These are phyloP conservation scores for Rhizomucor pusillus DNA, from an alignment of 371 early-diverging fungal genomes.

Conservation along the genomic window DNA sequence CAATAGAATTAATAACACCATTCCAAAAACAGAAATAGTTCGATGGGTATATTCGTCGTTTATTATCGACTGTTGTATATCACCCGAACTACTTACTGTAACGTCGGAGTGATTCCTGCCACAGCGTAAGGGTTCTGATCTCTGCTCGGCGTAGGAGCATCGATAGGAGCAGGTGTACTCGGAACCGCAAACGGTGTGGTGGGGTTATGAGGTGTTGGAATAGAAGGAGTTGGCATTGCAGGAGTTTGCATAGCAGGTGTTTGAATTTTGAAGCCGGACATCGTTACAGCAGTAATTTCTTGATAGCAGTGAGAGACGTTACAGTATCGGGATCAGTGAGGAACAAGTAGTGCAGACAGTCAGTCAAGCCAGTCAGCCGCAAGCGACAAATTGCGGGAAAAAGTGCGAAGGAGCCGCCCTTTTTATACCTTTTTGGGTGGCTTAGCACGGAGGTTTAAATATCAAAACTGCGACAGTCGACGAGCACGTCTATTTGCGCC, in stretches of 20 bases:
- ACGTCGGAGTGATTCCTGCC: slow-evolving; percentile 77
- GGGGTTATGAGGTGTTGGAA: slow-evolving; percentile 44
- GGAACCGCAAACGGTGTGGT: slow-evolving; percentile 45
- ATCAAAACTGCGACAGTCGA: too few species aligned
- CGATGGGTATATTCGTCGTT: not conserved
- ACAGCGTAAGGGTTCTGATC: slow-evolving; percentile 56
- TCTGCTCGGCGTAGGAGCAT: slow-evolving; percentile 54
- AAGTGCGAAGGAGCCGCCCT: too few species aligned
- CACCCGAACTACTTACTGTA: slow-evolving; percentile 70
- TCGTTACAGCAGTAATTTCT: slow-evolving; percentile 8
- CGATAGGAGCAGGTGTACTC: slow-evolving; percentile 49
- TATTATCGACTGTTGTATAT: slow-evolving; percentile 2
- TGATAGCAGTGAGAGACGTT: slow-evolving; percentile 10
- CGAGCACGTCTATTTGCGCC: too few species aligned
- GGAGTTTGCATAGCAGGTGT: slow-evolving; percentile 47
- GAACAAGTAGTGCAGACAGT: too few species aligned
- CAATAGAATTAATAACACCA: slow-evolving; percentile 13
- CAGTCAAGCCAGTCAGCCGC: too few species aligned
- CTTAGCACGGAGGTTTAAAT: too few species aligned
- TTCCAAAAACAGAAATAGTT: slow-evolving; percentile 5
- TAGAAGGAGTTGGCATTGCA: slow-evolving; percentile 50
- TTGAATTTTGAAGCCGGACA: slow-evolving; percentile 53
- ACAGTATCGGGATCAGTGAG: too few species aligned
- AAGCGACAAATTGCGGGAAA: too few species aligned
- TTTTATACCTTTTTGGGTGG: too few species aligned